A percentile compares a stretch with the other conserved stretches of the same genome.
phyloP scores from a whole-genome alignment of 2,329 filamentous ascomycete genomes.

The Talaromyces islandicus region DNA sequence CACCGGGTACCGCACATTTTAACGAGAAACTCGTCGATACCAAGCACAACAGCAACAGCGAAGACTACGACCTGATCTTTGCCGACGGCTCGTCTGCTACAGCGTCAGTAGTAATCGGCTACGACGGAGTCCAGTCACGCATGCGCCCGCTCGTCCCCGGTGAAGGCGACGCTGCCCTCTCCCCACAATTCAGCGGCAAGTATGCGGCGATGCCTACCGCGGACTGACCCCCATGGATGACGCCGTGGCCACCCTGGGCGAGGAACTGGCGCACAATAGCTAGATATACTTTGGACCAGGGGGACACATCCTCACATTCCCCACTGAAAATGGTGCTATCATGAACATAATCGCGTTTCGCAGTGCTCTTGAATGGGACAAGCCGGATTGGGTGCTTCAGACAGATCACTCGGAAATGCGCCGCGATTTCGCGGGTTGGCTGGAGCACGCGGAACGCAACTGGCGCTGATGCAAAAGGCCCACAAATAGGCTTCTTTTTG shows the following conservation, averaged over 20 bases:
- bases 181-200: constrained; percentile 27
- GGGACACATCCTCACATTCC: constrained; percentile 28
- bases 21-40: constrained; percentile 23
- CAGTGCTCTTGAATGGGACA: constrained; percentile 22
- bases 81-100: constrained; percentile 23
- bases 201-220: constrained; percentile 31
- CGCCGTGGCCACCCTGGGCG: constrained; percentile 28
- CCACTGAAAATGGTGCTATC: constrained; percentile 26
- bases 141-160: constrained; percentile 24
- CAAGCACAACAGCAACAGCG: constrained; percentile 12
- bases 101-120: constrained; percentile 30
- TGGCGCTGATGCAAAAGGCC: constrained; percentile 14
- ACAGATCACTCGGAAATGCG: constrained; percentile 24
- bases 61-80: constrained; percentile 19
- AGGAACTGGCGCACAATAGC: constrained; percentile 23
- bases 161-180: constrained; percentile 10
- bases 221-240: constrained; percentile 28
- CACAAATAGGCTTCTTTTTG: no score
- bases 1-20: constrained; percentile 24
- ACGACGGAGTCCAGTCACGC: constrained; percentile 29
- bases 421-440: constrained; percentile 22
- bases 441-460: constrained; percentile 18
- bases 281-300: constrained; percentile 26
- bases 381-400: constrained; percentile 23
- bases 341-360: constrained; percentile 28